Percentiles rank a stretch among this genome's conserved stretches.
These are phyloP conservation scores for Fusarium sp. DNA, from an alignment of 2,329 filamentous ascomycete genomes.

Conservation along the genomic window DNA sequence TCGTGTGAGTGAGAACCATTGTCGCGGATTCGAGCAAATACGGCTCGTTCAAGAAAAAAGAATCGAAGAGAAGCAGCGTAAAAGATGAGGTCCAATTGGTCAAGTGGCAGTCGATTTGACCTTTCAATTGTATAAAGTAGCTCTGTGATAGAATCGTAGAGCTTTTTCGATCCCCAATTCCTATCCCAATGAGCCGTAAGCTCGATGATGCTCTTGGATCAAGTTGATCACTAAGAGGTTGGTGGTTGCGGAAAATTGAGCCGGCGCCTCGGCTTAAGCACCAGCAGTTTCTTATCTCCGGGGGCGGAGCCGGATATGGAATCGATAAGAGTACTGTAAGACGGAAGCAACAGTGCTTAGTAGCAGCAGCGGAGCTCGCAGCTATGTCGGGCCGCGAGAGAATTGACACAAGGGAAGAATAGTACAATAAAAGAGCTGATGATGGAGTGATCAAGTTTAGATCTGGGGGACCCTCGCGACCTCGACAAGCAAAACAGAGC, in stretches of 20 bases:
- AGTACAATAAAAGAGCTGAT: constrained; percentile 11
- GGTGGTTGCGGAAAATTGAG: constrained; percentile 43
- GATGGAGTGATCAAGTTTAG: constrained; percentile 27
- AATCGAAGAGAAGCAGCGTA: constrained; percentile 6
- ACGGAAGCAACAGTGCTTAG: not conserved
- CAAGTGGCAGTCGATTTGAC: not conserved
- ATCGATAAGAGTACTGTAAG: constrained; percentile 14
- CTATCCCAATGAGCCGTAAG: constrained; percentile 30
- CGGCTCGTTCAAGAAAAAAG: constrained; percentile 29
- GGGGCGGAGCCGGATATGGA: constrained; percentile 24
- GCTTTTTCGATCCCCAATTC: constrained; percentile 12
- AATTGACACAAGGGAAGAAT: constrained; percentile 7
- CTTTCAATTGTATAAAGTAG: constrained; percentile 10
- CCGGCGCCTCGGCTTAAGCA: constrained; percentile 45
- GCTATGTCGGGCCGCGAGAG: constrained; percentile 48
- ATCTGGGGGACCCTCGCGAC: constrained; percentile 41
- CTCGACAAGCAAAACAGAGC: constrained; percentile 48
- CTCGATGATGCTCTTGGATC: constrained; percentile 29
- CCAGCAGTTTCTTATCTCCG: constrained; percentile 39
- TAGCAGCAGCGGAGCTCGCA: constrained; percentile 36
- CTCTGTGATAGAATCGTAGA: constrained; percentile 3
- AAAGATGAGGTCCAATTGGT: constrained; percentile 35
- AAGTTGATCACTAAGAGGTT: constrained; percentile 35
- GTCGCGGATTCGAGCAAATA: constrained; percentile 46
- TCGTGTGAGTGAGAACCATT: constrained; percentile 74